A percentile compares a stretch with the other conserved stretches of the same genome.
phyloP scores from a whole-genome alignment of 1,284 basidiomycete genomes.

The Ganoderma lucidum region DNA sequence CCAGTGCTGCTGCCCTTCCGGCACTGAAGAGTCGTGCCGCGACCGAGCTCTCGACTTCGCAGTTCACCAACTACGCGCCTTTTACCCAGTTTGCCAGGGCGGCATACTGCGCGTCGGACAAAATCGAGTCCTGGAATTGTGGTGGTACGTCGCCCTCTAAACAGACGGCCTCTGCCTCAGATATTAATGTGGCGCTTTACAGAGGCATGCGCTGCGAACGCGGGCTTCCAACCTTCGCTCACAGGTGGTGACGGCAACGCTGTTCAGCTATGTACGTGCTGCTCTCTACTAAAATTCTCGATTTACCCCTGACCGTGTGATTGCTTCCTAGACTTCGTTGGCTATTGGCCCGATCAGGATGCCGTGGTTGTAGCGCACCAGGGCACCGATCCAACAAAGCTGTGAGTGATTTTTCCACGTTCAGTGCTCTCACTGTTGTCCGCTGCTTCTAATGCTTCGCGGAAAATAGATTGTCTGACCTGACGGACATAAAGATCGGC shows the following conservation, averaged over 20 bases:
- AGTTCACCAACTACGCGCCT: constrained; percentile 47
- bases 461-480: constrained; percentile 47
- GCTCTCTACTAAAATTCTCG: neutral
- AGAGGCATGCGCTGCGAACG: constrained; percentile 49
- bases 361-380: constrained; percentile 59
- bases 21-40: constrained; percentile 16
- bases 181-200: neutral
- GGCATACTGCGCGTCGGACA: constrained; percentile 54
- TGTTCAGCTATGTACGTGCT: constrained; percentile 51
- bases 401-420: constrained; percentile 38
- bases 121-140: constrained; percentile 52
- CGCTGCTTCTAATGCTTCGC: neutral
- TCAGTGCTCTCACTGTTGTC: neutral
- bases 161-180: neutral
- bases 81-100: constrained; percentile 60
- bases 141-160: constrained; percentile 45
- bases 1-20: constrained; percentile 15
- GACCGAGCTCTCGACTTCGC: constrained; percentile 13
- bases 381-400: constrained; percentile 58
- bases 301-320: neutral
- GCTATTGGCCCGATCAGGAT: constrained; percentile 54
- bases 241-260: constrained; percentile 56
- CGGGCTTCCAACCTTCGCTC: constrained; percentile 52
- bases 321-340: constrained; percentile 48
- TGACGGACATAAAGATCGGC: constrained; percentile 55